These are phyloP conservation scores for Leccinum olivaceopallidum DNA, from an alignment of 768 basidiomycete species.

Conservation along the genomic window DNA sequence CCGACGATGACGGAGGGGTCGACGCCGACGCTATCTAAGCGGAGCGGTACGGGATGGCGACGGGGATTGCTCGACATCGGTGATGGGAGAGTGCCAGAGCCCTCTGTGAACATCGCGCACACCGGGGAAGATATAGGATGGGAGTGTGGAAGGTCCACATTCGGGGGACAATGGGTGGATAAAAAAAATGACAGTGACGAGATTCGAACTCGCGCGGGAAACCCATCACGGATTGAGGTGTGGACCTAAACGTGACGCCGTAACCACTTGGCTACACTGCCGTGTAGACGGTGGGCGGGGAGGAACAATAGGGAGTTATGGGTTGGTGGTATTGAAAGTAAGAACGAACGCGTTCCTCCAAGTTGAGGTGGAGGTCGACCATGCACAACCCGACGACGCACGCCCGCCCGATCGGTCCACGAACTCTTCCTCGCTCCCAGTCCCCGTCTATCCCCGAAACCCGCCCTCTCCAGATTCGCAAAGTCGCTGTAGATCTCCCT, in stretches of 20 bases:
- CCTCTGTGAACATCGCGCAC: conserved; percentile 11
- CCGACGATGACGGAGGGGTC: conserved; percentile 46
- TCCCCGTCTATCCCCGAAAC: conserved; percentile 42
- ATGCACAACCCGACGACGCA: conserved; percentile 27
- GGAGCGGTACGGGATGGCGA: conserved; percentile 38
- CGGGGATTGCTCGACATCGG: conserved; percentile 30
- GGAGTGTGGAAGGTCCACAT: conserved; percentile 1
- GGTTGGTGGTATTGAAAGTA: background rate
- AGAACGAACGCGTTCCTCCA: conserved; percentile 9
- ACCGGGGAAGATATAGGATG: conserved; percentile 7
- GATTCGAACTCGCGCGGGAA: conserved; percentile 62
- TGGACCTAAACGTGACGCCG: conserved; percentile 57
- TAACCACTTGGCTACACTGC: conserved; percentile 63
- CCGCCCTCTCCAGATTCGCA: conserved; percentile 45
- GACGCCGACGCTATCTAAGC: conserved; percentile 33
- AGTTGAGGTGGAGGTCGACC: conserved; percentile 15
- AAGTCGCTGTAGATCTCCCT: conserved; percentile 29
- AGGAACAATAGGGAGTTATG: background rate
- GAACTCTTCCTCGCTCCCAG: conserved; percentile 41
- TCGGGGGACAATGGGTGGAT: conserved; percentile 8
- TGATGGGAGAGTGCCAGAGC: conserved; percentile 21
- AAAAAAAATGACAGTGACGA: conserved; percentile 50
- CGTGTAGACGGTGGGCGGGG: background rate
- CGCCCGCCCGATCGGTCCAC: conserved; percentile 53
- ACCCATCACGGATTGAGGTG: conserved; percentile 51